Percentiles rank a stretch among this genome's conserved stretches.
These are phyloP conservation scores for Citrullus colocynthis DNA, from an alignment of 306 rosid genomes.

Conservation along the genomic window DNA sequence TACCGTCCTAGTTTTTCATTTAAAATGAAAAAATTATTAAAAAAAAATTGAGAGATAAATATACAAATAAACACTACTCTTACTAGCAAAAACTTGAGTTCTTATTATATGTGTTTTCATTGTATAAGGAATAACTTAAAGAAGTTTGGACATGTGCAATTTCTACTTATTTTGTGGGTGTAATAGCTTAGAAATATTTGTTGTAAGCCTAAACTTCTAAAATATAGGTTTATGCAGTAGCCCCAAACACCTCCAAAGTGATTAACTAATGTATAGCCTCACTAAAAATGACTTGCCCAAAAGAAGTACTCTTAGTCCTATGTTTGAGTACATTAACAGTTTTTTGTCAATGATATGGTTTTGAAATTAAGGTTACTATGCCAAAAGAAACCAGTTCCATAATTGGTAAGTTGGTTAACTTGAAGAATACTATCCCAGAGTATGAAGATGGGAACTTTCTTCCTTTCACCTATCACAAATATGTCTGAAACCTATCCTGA, in stretches of 20 bases:
- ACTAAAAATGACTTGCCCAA: not conserved
- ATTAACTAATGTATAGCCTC: not conserved
- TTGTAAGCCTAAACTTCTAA: not conserved
- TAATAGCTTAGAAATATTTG: not conserved
- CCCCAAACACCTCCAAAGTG: not conserved
- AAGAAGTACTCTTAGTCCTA: not conserved
- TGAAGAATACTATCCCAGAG: not conserved
- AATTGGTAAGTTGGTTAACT: not conserved
- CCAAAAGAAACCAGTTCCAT: not conserved
- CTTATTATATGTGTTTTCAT: not conserved
- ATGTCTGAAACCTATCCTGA: not conserved
- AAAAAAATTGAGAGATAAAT: not conserved
- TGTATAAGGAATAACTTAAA: not conserved
- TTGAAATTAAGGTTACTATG: not conserved
- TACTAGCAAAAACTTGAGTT: not conserved
- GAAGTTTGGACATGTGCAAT: not conserved
- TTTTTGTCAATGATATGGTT: not conserved
- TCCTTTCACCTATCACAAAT: not conserved
- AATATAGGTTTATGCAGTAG: not conserved
- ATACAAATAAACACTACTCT: not conserved
- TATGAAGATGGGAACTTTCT: not conserved
- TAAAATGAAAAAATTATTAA: not conserved
- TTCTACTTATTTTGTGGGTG: not conserved
- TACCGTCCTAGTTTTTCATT: slow-evolving; percentile 48
- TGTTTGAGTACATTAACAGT: not conserved